phyloP scores from a whole-genome alignment of 2,329 filamentous ascomycete genomes.

The Scolecobasidium constrictum region DNA sequence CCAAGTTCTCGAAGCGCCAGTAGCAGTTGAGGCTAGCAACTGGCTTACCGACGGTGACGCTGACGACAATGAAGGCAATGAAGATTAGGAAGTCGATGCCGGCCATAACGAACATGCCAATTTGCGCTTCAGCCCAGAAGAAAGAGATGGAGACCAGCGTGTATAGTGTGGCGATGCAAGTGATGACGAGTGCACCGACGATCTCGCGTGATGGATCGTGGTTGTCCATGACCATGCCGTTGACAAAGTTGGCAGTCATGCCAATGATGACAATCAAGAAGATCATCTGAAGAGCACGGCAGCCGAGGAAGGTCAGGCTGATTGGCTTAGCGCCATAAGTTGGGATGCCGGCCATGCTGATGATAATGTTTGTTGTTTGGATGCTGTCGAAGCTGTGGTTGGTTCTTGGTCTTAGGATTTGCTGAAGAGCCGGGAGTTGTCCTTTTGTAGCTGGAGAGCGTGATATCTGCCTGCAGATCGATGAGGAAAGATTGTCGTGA shows the following conservation, averaged over 20 bases:
- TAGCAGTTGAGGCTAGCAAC: conserved; percentile 69
- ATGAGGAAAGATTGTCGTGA: conserved; percentile 18
- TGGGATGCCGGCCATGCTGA: conserved; percentile 40
- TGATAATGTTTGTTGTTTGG: conserved; percentile 13
- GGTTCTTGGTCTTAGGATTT: neutral
- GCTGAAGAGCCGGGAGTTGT: conserved; percentile 14
- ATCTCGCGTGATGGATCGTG: conserved; percentile 60
- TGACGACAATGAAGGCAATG: conserved; percentile 66
- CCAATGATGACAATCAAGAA: conserved; percentile 69
- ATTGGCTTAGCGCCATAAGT: conserved; percentile 56
- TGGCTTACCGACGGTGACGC: conserved; percentile 68
- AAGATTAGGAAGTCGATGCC: conserved; percentile 58
- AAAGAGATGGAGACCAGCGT: conserved; percentile 57
- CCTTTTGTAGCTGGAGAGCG: conserved; percentile 18
- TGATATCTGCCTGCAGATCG: conserved; percentile 25
- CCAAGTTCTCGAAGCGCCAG: conserved; percentile 42
- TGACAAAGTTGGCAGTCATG: conserved; percentile 71
- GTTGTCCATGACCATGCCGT: conserved; percentile 57
- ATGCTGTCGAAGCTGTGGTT: conserved; percentile 2
- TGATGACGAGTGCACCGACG: conserved; percentile 65
- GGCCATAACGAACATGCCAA: conserved; percentile 64
- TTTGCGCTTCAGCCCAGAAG: conserved; percentile 68
- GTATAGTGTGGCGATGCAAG: conserved; percentile 70
- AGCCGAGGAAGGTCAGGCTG: conserved; percentile 66
- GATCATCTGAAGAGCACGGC: conserved; percentile 59